These are phyloP conservation scores for Clathrus columnatus DNA, from an alignment of 768 basidiomycete species.

Conservation along the genomic window DNA sequence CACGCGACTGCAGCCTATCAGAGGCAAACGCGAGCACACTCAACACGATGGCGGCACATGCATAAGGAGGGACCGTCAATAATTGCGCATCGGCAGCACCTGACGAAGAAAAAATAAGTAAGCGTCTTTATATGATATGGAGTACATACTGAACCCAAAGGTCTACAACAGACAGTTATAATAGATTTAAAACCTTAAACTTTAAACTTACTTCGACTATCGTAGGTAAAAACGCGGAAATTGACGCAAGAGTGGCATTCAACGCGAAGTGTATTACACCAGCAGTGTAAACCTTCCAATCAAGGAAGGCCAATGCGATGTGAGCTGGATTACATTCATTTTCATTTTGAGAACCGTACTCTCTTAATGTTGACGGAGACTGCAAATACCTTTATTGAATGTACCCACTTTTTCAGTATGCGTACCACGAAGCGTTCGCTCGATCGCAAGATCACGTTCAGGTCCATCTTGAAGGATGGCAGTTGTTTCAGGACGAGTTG, in stretches of 20 bases:
- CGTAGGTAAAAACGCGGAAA: slow-evolving; percentile 76
- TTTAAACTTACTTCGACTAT: slow-evolving; percentile 40
- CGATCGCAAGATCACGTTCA: slow-evolving; percentile 44
- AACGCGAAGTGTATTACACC: slow-evolving; percentile 74
- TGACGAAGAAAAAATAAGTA: slow-evolving; percentile 20
- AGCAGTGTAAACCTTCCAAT: slow-evolving; percentile 65
- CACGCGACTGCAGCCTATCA: slow-evolving; percentile 57
- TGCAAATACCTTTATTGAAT: slow-evolving; percentile 47
- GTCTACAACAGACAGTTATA: slow-evolving; percentile 25
- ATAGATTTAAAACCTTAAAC: neutral
- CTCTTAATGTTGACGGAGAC: neutral
- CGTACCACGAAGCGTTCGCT: slow-evolving; percentile 56
- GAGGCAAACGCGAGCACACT: slow-evolving; percentile 50
- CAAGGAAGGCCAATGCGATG: slow-evolving; percentile 50
- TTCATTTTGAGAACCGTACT: no score
- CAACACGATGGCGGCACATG: slow-evolving; percentile 57
- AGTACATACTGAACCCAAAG: slow-evolving; percentile 56
- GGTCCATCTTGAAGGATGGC: slow-evolving; percentile 36
- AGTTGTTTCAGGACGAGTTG: slow-evolving; percentile 66
- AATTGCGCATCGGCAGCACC: slow-evolving; percentile 61
- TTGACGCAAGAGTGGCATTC: slow-evolving; percentile 69
- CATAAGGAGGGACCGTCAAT: slow-evolving; percentile 77
- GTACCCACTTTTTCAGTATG: slow-evolving; percentile 58
- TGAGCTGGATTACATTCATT: slow-evolving; percentile 36
- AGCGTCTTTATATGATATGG: neutral